Evolutionary conservation across 2,329 filamentous ascomycete genomes (phyloP).

Genomic region (Colletotrichum coccodes): DNA sequence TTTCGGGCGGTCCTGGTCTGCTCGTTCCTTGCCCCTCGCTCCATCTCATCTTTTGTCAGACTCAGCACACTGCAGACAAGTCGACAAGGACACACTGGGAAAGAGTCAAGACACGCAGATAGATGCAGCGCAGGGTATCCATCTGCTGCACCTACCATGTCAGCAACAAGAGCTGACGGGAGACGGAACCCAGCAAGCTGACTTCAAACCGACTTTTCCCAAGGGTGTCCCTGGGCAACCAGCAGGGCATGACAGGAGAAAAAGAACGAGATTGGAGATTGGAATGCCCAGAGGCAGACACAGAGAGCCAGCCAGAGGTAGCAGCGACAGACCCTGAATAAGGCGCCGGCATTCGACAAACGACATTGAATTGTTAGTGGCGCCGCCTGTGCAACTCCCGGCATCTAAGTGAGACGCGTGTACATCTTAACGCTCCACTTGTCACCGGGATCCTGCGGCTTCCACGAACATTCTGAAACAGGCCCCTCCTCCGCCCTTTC

Average conservation of each 20-base stretch:
- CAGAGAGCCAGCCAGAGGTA: neutral
- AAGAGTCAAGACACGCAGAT: neutral
- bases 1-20: neutral
- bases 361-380: slow-evolving; percentile 18
- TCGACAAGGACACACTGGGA: neutral
- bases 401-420: slow-evolving; percentile 30
- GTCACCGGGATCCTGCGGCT: slow-evolving; percentile 22
- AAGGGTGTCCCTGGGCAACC: neutral
- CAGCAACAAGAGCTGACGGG: slow-evolving; percentile 21
- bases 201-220: slow-evolving; percentile 1
- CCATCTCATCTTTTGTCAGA: slow-evolving; percentile 5
- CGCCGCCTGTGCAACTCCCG: slow-evolving; percentile 3
- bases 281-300: neutral
- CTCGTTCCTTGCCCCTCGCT: neutral
- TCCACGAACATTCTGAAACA: slow-evolving; percentile 32
- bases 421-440: slow-evolving; percentile 26
- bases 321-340: slow-evolving; percentile 15
- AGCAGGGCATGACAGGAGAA: neutral
- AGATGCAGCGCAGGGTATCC: neutral
- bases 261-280: slow-evolving; percentile 7
- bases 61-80: neutral
- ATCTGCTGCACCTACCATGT: slow-evolving; percentile 11
- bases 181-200: slow-evolving; percentile 15
- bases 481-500: slow-evolving; percentile 9
- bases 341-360: slow-evolving; percentile 1